These are phyloP conservation scores for Fimicolochytrium jonesii DNA, from an alignment of 192 early-diverging fungal species.

Conservation along the genomic window DNA sequence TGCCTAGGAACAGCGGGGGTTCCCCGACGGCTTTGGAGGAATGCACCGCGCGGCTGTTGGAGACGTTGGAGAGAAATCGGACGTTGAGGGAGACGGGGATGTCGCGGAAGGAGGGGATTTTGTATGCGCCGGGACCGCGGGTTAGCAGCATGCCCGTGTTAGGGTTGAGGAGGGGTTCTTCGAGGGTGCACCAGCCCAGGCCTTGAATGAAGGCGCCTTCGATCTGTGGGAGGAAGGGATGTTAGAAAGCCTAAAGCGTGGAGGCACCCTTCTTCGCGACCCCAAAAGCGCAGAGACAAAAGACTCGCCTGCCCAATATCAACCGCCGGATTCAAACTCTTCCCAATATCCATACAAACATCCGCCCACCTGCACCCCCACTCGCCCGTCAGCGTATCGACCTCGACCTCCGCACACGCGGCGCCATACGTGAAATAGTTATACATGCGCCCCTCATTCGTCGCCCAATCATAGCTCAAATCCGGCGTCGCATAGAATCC, in stretches of 20 bases:
- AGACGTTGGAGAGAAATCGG: conserved; percentile 52
- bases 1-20: conserved; percentile 80
- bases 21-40: conserved; percentile 83
- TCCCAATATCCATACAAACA: conserved; percentile 82
- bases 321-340: conserved; percentile 78
- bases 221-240: conserved; percentile 51
- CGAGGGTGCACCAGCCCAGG: conserved; percentile 78
- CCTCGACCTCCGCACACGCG: conserved; percentile 77
- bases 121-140: conserved; percentile 81
- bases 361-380: conserved; percentile 70
- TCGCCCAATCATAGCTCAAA: conserved; percentile 69
- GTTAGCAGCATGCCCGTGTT: conserved; percentile 69
- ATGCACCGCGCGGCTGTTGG: conserved; percentile 60
- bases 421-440: conserved; percentile 84
- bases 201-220: conserved; percentile 85
- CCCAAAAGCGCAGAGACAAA: too few species aligned
- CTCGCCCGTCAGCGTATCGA: conserved; percentile 78
- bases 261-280: too few species aligned
- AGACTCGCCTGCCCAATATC: conserved; percentile 69
- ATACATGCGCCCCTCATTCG: conserved; percentile 64
- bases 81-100: conserved; percentile 80
- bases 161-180: conserved; percentile 75
- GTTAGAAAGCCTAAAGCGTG: too few species aligned
- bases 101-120: conserved; percentile 80
- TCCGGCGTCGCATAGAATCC: conserved; percentile 86